These are phyloP conservation scores for Thelonectria olida DNA, from an alignment of 2,329 filamentous ascomycete genomes.

Conservation along the genomic window DNA sequence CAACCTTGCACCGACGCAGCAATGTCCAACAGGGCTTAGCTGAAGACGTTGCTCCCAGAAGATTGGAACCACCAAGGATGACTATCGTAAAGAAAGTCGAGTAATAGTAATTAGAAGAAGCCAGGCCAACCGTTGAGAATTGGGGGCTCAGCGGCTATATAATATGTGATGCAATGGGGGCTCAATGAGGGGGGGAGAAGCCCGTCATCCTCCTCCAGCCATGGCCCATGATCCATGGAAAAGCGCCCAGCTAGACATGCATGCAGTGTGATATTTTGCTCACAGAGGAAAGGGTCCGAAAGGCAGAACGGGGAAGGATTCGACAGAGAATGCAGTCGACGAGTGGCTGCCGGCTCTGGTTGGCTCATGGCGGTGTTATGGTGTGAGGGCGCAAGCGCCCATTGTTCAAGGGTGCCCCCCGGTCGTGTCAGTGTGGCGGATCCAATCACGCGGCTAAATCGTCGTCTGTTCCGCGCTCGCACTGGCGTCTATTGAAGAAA, in stretches of 20 bases:
- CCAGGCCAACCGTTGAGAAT: conserved; percentile 27
- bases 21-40: conserved; percentile 28
- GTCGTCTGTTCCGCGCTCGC: conserved; percentile 40
- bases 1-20: conserved; percentile 26
- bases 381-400: conserved; percentile 43
- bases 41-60: conserved; percentile 32
- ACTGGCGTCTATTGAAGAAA: conserved; percentile 42
- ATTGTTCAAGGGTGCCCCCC: conserved; percentile 25
- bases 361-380: conserved; percentile 27
- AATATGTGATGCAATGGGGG: conserved; percentile 21
- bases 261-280: conserved; percentile 42
- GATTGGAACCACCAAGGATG: conserved; percentile 38
- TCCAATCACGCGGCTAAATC: conserved; percentile 42
- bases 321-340: conserved; percentile 24
- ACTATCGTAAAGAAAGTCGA: conserved; percentile 29
- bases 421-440: conserved; percentile 17
- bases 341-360: conserved; percentile 28
- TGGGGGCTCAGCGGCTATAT: conserved; percentile 42
- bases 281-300: conserved; percentile 34
- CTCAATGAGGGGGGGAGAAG: not conserved
- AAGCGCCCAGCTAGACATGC: conserved; percentile 42
- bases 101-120: conserved; percentile 23
- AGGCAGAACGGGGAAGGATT: conserved; percentile 33
- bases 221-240: conserved; percentile 23
- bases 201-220: not conserved